Base-by-base conservation (phyloP, 1,139 yeast genomes). In the Suhomyces kunorum region DNA sequence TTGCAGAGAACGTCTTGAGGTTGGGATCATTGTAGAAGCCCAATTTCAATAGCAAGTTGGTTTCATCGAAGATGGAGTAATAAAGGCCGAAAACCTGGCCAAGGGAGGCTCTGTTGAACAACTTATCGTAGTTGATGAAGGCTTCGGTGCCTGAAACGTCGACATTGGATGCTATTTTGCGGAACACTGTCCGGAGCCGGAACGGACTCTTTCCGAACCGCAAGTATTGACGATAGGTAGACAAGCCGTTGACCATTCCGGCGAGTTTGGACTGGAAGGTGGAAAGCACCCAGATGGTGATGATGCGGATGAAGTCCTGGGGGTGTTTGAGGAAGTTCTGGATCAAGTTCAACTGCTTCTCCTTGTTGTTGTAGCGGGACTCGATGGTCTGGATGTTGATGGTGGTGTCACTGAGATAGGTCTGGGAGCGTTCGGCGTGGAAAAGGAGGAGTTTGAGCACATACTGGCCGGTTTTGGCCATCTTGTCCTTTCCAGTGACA, bases 191-290 rank as follows among this genome's bases (percentile, higher is more conserved):
- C 38, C 68, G 53, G 5, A 78, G 36, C 46, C 84, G 67, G 58
- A 83, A 81, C 2, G 89, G 89, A 11, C 87, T 73, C 40, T 81
- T 80, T 31, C 92, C 92, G 48, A 83, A 83, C 51, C 94, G 69
- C 46, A 84, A 63, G 44, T 81, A 72, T 54, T 83, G 89, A 58
- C 94, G 71, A 58, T 81, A 85, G 25, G 76, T 66, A 6, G 81
- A 72, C 34, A 84, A 61, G 19, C 80, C 80, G 14, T 60, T 60
- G 8, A 78, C 75, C 44, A 80, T 58, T 3, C 77, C 80, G 8
- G 57, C 34, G 61, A 68, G 55, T 60, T 74, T 51, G 51, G 63
- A 47, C 61, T 71, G 51, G 61, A 71, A 58, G 29, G 61, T 43
- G 34, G 66, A 55, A 50, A 64, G 54, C 30, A 55, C 38, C 41